Conservation (phyloP, 345 rosid genomes). For the Raphanus sativus region DNA sequence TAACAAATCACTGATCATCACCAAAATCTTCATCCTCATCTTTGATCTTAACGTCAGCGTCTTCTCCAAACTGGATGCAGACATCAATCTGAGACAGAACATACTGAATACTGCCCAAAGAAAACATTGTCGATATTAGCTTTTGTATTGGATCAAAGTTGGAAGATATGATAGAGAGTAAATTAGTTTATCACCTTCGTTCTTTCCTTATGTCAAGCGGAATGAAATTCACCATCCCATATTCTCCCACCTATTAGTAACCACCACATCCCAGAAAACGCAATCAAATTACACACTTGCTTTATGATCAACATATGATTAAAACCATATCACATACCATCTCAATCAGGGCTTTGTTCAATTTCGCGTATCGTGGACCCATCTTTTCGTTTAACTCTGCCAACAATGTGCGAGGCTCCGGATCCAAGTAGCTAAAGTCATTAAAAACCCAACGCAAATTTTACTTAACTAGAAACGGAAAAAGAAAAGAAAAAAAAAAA, state of each 20-base stretch:
- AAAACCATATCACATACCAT: constrained; percentile 44
- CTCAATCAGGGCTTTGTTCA: constrained; percentile 78
- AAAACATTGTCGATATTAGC: background rate
- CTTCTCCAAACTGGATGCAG: constrained; percentile 91
- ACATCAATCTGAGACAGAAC: constrained; percentile 75
- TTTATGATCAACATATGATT: background rate
- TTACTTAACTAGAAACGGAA: constrained; percentile 1
- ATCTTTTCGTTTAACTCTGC: constrained; percentile 71
- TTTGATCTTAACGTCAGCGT: constrained; percentile 81
- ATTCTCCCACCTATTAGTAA: constrained; percentile 67
- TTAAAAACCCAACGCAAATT: background rate
- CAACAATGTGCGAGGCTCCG: constrained; percentile 66
- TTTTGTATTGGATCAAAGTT: background rate
- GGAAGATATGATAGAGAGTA: constrained; percentile 8
- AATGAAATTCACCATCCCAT: constrained; percentile 84
- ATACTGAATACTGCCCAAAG: constrained; percentile 58
- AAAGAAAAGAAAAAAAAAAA: background rate
- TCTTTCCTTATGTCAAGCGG: constrained; percentile 83
- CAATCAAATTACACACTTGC: background rate
- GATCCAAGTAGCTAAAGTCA: constrained; percentile 67
- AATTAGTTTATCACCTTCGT: constrained; percentile 52
- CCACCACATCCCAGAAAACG: background rate
- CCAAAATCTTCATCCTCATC: constrained; percentile 61
- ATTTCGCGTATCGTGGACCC: constrained; percentile 78
- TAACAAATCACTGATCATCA: background rate